A percentile compares a stretch with the other conserved stretches of the same genome.
These are phyloP conservation scores for Rasamsonia emersonii DNA, from an alignment of 2,329 filamentous ascomycete species.

Conservation along the genomic window DNA sequence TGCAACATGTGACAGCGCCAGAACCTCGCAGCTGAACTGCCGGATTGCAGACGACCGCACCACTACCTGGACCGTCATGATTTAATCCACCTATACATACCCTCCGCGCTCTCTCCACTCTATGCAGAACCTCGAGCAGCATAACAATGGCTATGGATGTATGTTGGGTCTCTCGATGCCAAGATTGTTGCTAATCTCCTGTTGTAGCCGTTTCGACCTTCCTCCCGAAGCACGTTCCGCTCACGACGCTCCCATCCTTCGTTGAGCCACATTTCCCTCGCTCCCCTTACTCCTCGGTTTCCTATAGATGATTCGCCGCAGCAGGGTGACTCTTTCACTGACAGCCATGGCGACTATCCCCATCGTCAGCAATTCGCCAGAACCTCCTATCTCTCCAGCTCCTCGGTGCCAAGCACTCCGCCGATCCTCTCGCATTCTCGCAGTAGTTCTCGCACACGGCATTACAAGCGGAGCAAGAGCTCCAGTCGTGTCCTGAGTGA, in stretches of 20 bases:
- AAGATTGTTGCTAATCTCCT: slow-evolving; percentile 5
- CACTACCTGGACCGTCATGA: too few relatives aligned
- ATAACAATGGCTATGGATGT: slow-evolving; percentile 3
- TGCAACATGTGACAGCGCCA: too few relatives aligned
- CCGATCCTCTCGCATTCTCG: slow-evolving; percentile 35
- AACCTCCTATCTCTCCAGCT: slow-evolving; percentile 33
- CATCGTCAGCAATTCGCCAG: slow-evolving; percentile 19
- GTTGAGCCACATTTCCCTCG: slow-evolving; percentile 52
- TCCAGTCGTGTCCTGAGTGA: slow-evolving; percentile 27
- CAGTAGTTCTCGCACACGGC: slow-evolving; percentile 27
- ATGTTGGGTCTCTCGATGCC: neutral
- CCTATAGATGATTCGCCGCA: slow-evolving; percentile 40
- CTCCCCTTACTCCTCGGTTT: slow-evolving; percentile 49
- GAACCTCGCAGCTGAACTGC: too few relatives aligned
- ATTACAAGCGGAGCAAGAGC: slow-evolving; percentile 23
- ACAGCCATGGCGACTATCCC: slow-evolving; percentile 14
- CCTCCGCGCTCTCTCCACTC: neutral
- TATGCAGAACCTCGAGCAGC: neutral
- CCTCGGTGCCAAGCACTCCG: slow-evolving; percentile 35
- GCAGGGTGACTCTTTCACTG: slow-evolving; percentile 24
- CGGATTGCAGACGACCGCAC: too few relatives aligned
- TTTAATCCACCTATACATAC: too few relatives aligned
- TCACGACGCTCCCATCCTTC: slow-evolving; percentile 51
- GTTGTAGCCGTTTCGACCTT: slow-evolving; percentile 14
- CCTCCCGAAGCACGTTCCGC: slow-evolving; percentile 22